Evolutionary conservation across 1,139 yeast genomes (phyloP), one percentile per base, ranked within the genome.

Genomic region (Blastobotrys arbuscula): DNA sequence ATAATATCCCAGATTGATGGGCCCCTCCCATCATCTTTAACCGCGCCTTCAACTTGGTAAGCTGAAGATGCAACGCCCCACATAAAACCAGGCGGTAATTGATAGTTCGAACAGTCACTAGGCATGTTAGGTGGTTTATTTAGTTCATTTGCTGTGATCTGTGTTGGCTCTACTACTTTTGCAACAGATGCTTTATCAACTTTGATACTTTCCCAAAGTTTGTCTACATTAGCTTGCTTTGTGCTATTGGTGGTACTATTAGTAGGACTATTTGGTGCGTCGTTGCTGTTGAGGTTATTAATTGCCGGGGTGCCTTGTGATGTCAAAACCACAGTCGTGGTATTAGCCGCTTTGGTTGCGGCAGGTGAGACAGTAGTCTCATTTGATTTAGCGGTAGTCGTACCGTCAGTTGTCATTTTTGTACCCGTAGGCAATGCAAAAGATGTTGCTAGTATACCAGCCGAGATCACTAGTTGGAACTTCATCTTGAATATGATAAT

Each of bases 41-140:
- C 54, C 10, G 71, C 70, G 28, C 71, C 72, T 56, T 68, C 72
- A 33, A 66, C 60, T 51, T 68, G 72, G 13, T 41, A 42, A 4
- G 58, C 56, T 5, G 53, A 26, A 20, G 48, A 43, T 30, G 51
- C 53, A 3, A 42, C 43, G 1, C 53, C 53, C 39, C 45, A 48
- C 35, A 48, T 26, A 19, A 50, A 50, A 16, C 36, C 51, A 6
- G 37, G n/a, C 5, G 53, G 53, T 24, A 50, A 28, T 4, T 40
- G 16, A 10, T 13, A 28, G 9, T 20, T 13, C 5, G 39, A 33
- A 45, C 61, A 64, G 55, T 68, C 69, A 48, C 2, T 12, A 8
- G 43, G 43, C 50, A 55, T 23, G 35, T 52, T 49, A 19, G 59
- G 58, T 7, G 60, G 60, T 1, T 49, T 39, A 12, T 43, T 26